Conservation (phyloP, 2,329 filamentous ascomycete genomes). For the Diaporthe ilicicola region DNA sequence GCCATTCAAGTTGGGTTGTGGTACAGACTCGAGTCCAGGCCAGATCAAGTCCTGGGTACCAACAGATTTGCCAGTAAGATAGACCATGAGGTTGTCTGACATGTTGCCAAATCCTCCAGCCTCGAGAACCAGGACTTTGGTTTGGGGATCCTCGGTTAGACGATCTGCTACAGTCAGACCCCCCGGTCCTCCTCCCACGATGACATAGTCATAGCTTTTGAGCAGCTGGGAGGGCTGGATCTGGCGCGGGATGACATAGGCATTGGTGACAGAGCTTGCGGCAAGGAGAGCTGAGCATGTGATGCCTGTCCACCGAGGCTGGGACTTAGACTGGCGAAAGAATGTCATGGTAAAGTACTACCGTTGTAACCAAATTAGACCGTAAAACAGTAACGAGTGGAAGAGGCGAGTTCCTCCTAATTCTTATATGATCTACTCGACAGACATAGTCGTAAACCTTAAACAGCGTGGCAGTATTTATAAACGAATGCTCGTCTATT, state of each 20-base stretch:
- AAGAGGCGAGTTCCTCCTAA: too few species aligned
- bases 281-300: slow-evolving; percentile 13
- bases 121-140: slow-evolving; percentile 37
- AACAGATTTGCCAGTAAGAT: background rate
- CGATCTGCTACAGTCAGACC: slow-evolving; percentile 38
- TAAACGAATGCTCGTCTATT: too few species aligned
- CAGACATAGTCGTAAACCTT: too few species aligned
- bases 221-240: slow-evolving; percentile 9
- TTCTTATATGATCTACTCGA: too few species aligned
- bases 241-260: slow-evolving; percentile 13
- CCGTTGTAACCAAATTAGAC: background rate
- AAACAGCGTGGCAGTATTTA: too few species aligned
- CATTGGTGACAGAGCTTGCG: slow-evolving; percentile 22
- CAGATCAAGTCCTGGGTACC: background rate
- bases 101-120: slow-evolving; percentile 34
- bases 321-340: slow-evolving; percentile 3
- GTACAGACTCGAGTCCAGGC: slow-evolving; percentile 37
- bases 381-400: too few species aligned
- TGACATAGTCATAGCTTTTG: slow-evolving; percentile 35
- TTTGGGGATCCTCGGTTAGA: slow-evolving; percentile 35
- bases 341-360: slow-evolving; percentile 3
- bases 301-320: slow-evolving; percentile 20
- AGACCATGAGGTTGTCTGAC: background rate
- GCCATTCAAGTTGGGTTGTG: slow-evolving; percentile 39
- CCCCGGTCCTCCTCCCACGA: slow-evolving; percentile 37